Evolutionary conservation across 306 rosid species (phyloP), one percentile per base, ranked within the genome.

Genomic region (Trichosanthes cucumerina): DNA sequence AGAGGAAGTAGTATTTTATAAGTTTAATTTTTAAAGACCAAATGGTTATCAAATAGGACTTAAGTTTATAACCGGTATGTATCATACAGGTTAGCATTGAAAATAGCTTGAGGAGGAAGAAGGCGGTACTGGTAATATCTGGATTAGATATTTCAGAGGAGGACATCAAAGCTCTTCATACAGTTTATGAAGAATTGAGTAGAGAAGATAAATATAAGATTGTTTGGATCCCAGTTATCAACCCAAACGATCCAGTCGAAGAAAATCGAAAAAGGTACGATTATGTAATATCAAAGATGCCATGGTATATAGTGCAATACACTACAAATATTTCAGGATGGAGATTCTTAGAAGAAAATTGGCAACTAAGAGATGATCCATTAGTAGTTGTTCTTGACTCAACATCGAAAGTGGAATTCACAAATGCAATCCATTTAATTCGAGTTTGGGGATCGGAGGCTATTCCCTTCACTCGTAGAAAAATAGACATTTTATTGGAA

Each of bases 211-310:
- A 82, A 9, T 77, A 89, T 28, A 87, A 80, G 78, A 91, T 93
- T 38, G 86, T 93, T 16, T 93, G 97, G 95, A 18, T 90, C 46
- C 93, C 91, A 0, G 49, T 86, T 23, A 92, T 87, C 9, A 54
- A 54, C 60, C 23, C 79, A 80, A 88, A 88, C 14, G 79, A 82
- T n/a, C 80, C 89, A 89, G 84, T 19, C 0, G 84, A 88, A 5
- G 80, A 80, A 3, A 9, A 78, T 34, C 59, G 36, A 19, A 59
- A 13, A 46, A 81, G 50, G 75, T 87, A 79, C 36, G 82, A 79
- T 1, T 11, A 33, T 7, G 47, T 78, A 26, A 52, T 71, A 21
- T 6, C 70, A 0, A 69, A 43, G 56, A 75, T 87, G 86, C 82
- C 86, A 19, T 83, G 85, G 88, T 83, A 76, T 34, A 69, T 77